A percentile compares a stretch with the other conserved stretches of the same genome.
Conservation (phyloP, 495 filamentous ascomycete genomes). For the Aspergillus hancockii region DNA sequence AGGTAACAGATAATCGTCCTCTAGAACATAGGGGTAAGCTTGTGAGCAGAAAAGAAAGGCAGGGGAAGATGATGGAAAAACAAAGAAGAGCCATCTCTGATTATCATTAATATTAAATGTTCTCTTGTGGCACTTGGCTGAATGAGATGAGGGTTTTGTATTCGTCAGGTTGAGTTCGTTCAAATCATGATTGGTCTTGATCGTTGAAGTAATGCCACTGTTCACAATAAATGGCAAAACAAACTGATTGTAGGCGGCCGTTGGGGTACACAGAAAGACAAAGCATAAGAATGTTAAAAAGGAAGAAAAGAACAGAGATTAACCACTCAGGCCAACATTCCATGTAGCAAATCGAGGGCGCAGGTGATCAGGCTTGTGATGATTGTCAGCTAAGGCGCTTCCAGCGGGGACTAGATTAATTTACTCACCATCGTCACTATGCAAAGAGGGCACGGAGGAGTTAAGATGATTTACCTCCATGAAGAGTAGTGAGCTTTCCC, state of each 20-base stretch:
- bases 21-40: not conserved
- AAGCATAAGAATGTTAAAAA: not conserved
- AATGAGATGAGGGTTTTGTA: slow-evolving; percentile 10
- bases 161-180: slow-evolving; percentile 30
- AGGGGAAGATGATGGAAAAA: slow-evolving; percentile 3
- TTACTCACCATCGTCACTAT: slow-evolving; percentile 28
- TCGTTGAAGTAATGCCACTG: slow-evolving; percentile 8
- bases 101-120: slow-evolving; percentile 46
- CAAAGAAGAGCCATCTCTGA: slow-evolving; percentile 21
- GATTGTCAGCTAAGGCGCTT: not conserved
- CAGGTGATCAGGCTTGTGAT: not conserved
- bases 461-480: slow-evolving; percentile 44
- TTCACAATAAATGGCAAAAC: slow-evolving; percentile 2
- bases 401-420: not conserved
- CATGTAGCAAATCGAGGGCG: not conserved
- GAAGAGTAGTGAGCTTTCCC: slow-evolving; percentile 61
- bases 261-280: not conserved
- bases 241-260: not conserved
- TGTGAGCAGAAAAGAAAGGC: slow-evolving; percentile 5
- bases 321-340: not conserved
- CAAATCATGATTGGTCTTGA: slow-evolving; percentile 26
- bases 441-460: slow-evolving; percentile 22
- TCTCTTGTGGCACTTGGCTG: slow-evolving; percentile 17
- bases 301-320: not conserved
- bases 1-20: not conserved